These are phyloP conservation scores for Epithele typhae DNA, from an alignment of 768 basidiomycete species.

Conservation along the genomic window DNA sequence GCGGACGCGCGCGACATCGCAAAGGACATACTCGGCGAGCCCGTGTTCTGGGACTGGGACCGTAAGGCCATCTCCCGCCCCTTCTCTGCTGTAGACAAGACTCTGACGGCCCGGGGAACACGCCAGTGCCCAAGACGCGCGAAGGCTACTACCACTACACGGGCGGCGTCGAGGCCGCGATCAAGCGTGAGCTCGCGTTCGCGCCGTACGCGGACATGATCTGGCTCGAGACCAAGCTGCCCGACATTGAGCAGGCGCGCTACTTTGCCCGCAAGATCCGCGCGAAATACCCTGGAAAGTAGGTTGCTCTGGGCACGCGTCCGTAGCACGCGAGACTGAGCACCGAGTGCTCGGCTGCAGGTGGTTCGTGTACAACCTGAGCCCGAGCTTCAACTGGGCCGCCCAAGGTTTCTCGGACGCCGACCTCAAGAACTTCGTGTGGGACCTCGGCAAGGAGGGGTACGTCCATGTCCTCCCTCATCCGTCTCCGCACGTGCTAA, in stretches of 20 bases:
- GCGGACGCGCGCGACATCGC: slow-evolving; percentile 68
- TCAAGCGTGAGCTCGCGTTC: slow-evolving; percentile 74
- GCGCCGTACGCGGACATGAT: slow-evolving; percentile 86
- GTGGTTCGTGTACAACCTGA: slow-evolving; percentile 90
- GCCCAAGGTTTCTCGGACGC: slow-evolving; percentile 76
- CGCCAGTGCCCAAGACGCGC: slow-evolving; percentile 73
- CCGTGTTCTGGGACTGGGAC: slow-evolving; percentile 89
- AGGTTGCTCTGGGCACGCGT: slow-evolving; percentile 13
- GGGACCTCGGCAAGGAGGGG: slow-evolving; percentile 90
- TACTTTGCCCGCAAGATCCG: slow-evolving; percentile 75
- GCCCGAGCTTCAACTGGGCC: slow-evolving; percentile 94
- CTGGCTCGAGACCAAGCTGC: slow-evolving; percentile 93
- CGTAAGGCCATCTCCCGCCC: slow-evolving; percentile 43
- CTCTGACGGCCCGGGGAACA: background rate
- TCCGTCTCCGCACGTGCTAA: slow-evolving; percentile 3
- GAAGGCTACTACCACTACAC: slow-evolving; percentile 91
- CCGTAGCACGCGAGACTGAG: no score
- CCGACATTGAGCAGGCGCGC: slow-evolving; percentile 74
- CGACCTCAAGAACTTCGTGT: slow-evolving; percentile 80
- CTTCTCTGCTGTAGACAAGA: background rate
- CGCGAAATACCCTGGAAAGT: slow-evolving; percentile 71
- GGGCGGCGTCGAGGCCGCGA: slow-evolving; percentile 76
- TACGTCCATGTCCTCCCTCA: slow-evolving; percentile 25
- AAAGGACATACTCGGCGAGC: slow-evolving; percentile 63
- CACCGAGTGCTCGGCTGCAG: slow-evolving; percentile 35